Evolutionary conservation across 208 protist genomes (phyloP).

Genomic region (Leishmania braziliensis): DNA sequence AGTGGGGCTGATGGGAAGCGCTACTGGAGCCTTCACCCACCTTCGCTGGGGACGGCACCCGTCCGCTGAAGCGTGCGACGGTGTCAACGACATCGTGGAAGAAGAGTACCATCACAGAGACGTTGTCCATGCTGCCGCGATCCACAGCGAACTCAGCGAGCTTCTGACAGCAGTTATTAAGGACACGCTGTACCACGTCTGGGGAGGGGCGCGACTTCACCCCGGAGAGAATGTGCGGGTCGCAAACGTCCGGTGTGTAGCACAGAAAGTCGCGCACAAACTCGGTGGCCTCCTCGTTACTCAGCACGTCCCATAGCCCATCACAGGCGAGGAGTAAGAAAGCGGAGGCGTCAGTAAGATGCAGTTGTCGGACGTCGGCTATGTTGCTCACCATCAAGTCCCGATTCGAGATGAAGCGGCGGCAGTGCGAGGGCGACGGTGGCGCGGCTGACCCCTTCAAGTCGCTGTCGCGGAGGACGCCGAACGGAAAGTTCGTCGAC

Average conservation of each 20-base stretch:
- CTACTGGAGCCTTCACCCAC: neutral
- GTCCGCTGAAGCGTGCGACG: slow-evolving; percentile 51
- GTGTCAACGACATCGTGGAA: slow-evolving; percentile 82
- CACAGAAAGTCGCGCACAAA: slow-evolving; percentile 77
- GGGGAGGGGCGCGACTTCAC: slow-evolving; percentile 43
- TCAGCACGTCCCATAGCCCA: slow-evolving; percentile 89
- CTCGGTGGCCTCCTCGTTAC: slow-evolving; percentile 83
- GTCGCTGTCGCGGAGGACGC: slow-evolving; percentile 12
- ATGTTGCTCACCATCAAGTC: slow-evolving; percentile 86
- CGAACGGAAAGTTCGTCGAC: slow-evolving; percentile 25
- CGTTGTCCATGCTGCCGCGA: slow-evolving; percentile 82
- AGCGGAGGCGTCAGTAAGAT: slow-evolving; percentile 69
- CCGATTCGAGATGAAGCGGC: slow-evolving; percentile 34
- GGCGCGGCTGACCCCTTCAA: neutral
- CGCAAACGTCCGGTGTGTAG: slow-evolving; percentile 72
- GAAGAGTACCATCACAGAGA: slow-evolving; percentile 75
- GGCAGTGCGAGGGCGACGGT: slow-evolving; percentile 14
- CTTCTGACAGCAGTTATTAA: slow-evolving; percentile 82
- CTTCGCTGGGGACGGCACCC: neutral
- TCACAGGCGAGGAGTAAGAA: slow-evolving; percentile 88
- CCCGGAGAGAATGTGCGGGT: slow-evolving; percentile 35
- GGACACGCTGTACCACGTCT: slow-evolving; percentile 47
- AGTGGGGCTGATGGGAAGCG: neutral
- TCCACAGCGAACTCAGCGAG: slow-evolving; percentile 84
- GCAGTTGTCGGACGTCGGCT: slow-evolving; percentile 74